phyloP scores from a whole-genome alignment of 805 yeast genomes.

The Priceomyces castillae region DNA sequence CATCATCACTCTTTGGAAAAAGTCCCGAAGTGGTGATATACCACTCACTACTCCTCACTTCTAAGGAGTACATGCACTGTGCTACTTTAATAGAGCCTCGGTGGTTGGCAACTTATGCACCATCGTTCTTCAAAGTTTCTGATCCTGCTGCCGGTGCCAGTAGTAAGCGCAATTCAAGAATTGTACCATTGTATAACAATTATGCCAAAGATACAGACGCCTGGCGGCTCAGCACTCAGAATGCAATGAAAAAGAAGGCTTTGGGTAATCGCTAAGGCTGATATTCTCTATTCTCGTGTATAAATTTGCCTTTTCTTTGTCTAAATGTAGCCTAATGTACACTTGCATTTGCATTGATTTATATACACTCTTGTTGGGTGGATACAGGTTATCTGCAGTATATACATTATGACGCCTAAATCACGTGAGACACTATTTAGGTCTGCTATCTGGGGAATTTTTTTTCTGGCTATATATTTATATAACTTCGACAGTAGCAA shows the following conservation, averaged over 20 bases:
- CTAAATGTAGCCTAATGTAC: no score
- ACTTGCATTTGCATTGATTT: no score
- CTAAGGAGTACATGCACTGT: conserved; percentile 89
- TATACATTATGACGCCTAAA: no score
- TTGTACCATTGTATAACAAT: conserved; percentile 68
- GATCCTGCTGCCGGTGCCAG: conserved; percentile 50
- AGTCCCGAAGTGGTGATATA: conserved; percentile 78
- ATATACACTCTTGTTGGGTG: no score
- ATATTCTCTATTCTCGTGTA: no score
- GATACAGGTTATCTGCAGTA: no score
- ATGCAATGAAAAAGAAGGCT: conserved; percentile 19
- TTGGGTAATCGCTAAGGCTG: conserved; percentile 8
- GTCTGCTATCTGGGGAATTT: neutral
- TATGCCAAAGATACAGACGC: conserved; percentile 59
- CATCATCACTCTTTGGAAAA: conserved; percentile 62
- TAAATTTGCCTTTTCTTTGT: no score
- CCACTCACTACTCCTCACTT: conserved; percentile 77
- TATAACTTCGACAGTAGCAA: neutral
- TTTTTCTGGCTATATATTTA: neutral
- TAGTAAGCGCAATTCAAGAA: conserved; percentile 57
- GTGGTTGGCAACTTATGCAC: conserved; percentile 73
- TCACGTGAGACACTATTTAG: neutral
- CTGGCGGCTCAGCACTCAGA: conserved; percentile 67
- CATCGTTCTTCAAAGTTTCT: conserved; percentile 66
- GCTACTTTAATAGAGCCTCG: conserved; percentile 76